Base-by-base conservation (phyloP, 2,329 filamentous ascomycete genomes). In the Cladosporium velox region DNA sequence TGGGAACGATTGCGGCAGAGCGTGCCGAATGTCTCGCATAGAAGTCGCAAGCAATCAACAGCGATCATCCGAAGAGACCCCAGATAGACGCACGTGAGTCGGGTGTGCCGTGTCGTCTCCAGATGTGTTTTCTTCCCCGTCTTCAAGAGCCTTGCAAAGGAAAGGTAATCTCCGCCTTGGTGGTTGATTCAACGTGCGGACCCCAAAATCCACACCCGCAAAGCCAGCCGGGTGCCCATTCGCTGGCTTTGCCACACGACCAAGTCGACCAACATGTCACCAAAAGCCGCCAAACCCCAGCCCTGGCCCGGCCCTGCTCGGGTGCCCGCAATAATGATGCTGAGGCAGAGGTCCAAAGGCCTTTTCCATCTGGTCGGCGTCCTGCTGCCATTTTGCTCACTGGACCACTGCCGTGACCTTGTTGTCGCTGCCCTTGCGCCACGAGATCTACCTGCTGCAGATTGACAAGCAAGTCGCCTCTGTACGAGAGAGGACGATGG, bases 281-380 rank as follows among this genome's bases (percentile, higher is more conserved):
- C 10, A 52, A 30, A 7, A 26, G 28, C 30, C 59, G 18, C 47
- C 44, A 58, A 58, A 54, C 58, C 38, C 58, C 58, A 60, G 58
- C 41, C 58, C 58, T n/a, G 44, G 44, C 28, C 59, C 44, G 59
- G 47, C n/a, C 59, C 44, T 61, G 41, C 18, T 61, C 59, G 59
- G 59, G 21, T 51, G 44, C 28, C 41, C 59, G 41, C 59, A 34
- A 26, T 35, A 12, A 32, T 60, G 59, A 61, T 51, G 59, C 44
- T 51, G 41, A 47, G 38, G 38, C 58, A 28, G 47, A 44, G 38
- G 38, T n/a, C 18, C 38, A 44, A n/a, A 44, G 38, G 38, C 15
- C 38, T 59, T 44, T 59, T 34, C 59, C 59, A 52, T 51, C 30
- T 60, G 58, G n/a, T 41, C 18, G n/a, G 59, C 59, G 28, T 44